Conservation (phyloP, 805 yeast genomes). For the Novakomyces olei region DNA sequence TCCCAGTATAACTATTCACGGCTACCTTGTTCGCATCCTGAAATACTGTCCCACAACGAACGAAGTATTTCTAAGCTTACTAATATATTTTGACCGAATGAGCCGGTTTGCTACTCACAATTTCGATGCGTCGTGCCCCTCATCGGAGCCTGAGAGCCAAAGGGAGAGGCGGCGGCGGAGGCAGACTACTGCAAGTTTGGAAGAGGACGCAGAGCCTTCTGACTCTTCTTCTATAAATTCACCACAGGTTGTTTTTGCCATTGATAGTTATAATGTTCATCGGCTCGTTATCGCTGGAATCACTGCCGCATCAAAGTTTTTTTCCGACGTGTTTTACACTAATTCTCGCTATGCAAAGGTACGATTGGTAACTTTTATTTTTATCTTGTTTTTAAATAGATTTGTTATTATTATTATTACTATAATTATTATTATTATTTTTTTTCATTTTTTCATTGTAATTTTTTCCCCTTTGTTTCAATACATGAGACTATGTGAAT, state of each 20-base stretch:
- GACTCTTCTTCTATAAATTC: slow-evolving; percentile 1
- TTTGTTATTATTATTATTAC: background rate
- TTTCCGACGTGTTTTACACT: slow-evolving; percentile 83
- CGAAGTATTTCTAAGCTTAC: slow-evolving; percentile 72
- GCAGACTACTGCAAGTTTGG: background rate
- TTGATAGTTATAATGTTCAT: slow-evolving; percentile 92
- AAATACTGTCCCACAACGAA: slow-evolving; percentile 98
- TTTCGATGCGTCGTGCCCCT: slow-evolving; percentile 3
- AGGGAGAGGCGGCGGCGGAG: background rate
- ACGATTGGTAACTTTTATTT: no score
- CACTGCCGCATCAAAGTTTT: slow-evolving; percentile 86
- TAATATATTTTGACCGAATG: slow-evolving; percentile 86
- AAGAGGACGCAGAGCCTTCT: background rate
- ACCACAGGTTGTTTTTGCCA: slow-evolving; percentile 38
- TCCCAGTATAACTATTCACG: slow-evolving; percentile 83
- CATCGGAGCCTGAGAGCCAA: slow-evolving; percentile 8
- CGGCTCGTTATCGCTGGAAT: slow-evolving; percentile 82
- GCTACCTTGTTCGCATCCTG: slow-evolving; percentile 70
- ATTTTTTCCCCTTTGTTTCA: no score
- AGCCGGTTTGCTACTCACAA: slow-evolving; percentile 50
- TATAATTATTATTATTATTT: no score
- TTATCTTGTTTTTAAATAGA: background rate
- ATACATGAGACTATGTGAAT: no score
- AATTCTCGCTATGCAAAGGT: slow-evolving; percentile 76
- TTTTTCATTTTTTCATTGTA: no score